Evolutionary conservation across 1,284 basidiomycete genomes (phyloP).

Genomic region (Xerocomus minutiporus): DNA sequence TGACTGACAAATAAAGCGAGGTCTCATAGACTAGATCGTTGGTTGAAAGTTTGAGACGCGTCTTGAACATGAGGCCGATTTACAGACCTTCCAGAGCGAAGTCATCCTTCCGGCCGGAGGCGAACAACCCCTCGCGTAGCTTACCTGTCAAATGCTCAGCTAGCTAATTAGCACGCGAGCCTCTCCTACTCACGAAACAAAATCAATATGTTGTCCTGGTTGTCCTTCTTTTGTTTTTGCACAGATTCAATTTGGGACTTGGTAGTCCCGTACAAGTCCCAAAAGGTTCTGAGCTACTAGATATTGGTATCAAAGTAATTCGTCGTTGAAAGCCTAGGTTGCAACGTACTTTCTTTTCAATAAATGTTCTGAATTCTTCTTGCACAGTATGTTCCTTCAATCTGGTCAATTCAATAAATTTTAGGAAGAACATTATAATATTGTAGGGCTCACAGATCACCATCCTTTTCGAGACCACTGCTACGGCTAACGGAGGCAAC

Average conservation of each 20-base stretch:
- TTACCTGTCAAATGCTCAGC: constrained; percentile 45
- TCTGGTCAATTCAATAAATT: constrained; percentile 36
- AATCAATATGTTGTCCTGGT: constrained; percentile 63
- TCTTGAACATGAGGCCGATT: neutral
- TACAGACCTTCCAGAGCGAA: constrained; percentile 61
- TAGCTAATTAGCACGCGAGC: constrained; percentile 1
- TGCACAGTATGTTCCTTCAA: constrained; percentile 54
- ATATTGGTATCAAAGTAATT: constrained; percentile 3
- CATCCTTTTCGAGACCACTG: constrained; percentile 64
- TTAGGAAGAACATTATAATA: constrained; percentile 22
- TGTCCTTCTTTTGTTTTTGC: constrained; percentile 42
- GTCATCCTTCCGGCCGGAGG: constrained; percentile 50
- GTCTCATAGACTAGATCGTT: constrained; percentile 57
- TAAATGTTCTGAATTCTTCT: constrained; percentile 59
- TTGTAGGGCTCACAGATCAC: constrained; percentile 55
- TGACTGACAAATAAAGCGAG: constrained; percentile 57
- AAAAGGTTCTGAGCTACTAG: constrained; percentile 45
- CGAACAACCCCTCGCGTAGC: constrained; percentile 61
- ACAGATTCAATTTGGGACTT: constrained; percentile 27
- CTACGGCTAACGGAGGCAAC: constrained; percentile 69
- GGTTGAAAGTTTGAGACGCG: neutral
- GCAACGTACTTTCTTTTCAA: constrained; percentile 54
- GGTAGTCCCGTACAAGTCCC: constrained; percentile 21
- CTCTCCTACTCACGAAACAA: constrained; percentile 50
- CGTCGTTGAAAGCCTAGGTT: neutral